phyloP scores from a whole-genome alignment of 805 yeast genomes.

The Sugiyamaella chiloensis region DNA sequence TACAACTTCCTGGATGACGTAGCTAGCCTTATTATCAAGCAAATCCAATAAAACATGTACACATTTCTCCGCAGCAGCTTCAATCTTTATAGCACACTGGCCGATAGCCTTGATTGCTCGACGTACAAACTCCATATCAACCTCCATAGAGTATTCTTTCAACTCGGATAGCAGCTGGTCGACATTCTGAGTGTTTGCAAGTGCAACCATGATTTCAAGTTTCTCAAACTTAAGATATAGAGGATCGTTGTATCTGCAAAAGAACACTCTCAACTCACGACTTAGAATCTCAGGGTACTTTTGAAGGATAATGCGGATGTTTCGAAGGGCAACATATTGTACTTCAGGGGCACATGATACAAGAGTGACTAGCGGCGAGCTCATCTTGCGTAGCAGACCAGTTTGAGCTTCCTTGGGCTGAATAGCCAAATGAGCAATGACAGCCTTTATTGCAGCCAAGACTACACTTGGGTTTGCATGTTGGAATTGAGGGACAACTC shows the following conservation, averaged over 20 bases:
- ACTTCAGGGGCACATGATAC: slow-evolving; percentile 90
- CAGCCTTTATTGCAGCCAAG: slow-evolving; percentile 75
- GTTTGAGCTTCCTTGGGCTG: slow-evolving; percentile 39
- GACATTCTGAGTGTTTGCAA: slow-evolving; percentile 65
- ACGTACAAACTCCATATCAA: slow-evolving; percentile 84
- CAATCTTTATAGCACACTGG: slow-evolving; percentile 77
- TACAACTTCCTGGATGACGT: slow-evolving; percentile 76
- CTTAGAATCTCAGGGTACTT: slow-evolving; percentile 78
- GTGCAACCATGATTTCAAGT: slow-evolving; percentile 74
- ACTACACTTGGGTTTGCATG: slow-evolving; percentile 97
- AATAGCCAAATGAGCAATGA: slow-evolving; percentile 55
- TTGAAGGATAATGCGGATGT: slow-evolving; percentile 84
- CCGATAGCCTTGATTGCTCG: slow-evolving; percentile 90
- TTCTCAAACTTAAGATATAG: slow-evolving; percentile 94
- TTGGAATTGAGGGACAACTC: slow-evolving; percentile 91
- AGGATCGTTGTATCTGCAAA: slow-evolving; percentile 86
- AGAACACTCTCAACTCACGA: slow-evolving; percentile 82
- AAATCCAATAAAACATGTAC: slow-evolving; percentile 65
- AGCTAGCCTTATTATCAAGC: slow-evolving; percentile 63
- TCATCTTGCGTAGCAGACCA: slow-evolving; percentile 59
- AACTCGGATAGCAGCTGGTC: slow-evolving; percentile 68
- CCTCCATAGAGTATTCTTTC: slow-evolving; percentile 85
- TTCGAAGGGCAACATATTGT: slow-evolving; percentile 88
- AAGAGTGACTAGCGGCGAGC: slow-evolving; percentile 83
- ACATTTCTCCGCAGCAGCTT: slow-evolving; percentile 59